Conservation (phyloP, 2,329 filamentous ascomycete species). For the Botrytis byssoidea region DNA sequence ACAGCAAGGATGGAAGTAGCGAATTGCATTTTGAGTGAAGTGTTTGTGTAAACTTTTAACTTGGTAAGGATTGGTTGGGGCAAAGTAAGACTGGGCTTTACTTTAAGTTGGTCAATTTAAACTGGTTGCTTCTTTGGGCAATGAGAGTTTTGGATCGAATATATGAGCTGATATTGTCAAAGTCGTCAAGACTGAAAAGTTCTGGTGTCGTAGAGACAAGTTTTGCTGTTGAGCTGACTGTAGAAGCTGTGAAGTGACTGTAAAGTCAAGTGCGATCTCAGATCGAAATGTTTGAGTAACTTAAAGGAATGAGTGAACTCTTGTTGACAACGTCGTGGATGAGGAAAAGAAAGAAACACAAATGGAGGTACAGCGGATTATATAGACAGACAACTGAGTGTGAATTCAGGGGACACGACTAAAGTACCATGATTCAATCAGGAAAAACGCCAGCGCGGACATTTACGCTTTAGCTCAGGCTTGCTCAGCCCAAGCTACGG, state of each 20-base stretch:
- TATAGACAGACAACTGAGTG: slow-evolving; percentile 5
- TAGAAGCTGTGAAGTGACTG: slow-evolving; percentile 26
- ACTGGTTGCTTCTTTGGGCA: slow-evolving; percentile 21
- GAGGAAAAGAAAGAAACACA: slow-evolving; percentile 9
- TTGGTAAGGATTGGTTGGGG: slow-evolving; percentile 30
- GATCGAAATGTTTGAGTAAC: slow-evolving; percentile 28
- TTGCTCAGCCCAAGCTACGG: slow-evolving; percentile 1
- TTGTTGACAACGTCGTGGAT: slow-evolving; percentile 27
- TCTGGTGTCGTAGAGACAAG: slow-evolving; percentile 27
- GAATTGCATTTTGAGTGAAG: slow-evolving; percentile 53
- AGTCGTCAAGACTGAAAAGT: slow-evolving; percentile 14
- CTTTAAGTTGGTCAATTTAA: slow-evolving; percentile 33
- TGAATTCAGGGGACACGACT: not conserved
- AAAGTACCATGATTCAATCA: not conserved
- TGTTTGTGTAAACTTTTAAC: slow-evolving; percentile 16
- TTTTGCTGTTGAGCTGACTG: slow-evolving; percentile 20
- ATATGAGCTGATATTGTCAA: slow-evolving; percentile 13
- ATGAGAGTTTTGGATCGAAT: slow-evolving; percentile 20
- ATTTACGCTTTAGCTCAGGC: slow-evolving; percentile 3
- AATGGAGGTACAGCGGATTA: not conserved
- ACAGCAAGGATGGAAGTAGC: slow-evolving; percentile 42
- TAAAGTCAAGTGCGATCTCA: slow-evolving; percentile 33
- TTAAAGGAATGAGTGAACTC: slow-evolving; percentile 30
- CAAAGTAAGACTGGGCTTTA: slow-evolving; percentile 25
- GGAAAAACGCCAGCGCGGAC: slow-evolving; percentile 7